phyloP scores from a whole-genome alignment of 2,329 filamentous ascomycete species.

The Alternaria arbusti region DNA sequence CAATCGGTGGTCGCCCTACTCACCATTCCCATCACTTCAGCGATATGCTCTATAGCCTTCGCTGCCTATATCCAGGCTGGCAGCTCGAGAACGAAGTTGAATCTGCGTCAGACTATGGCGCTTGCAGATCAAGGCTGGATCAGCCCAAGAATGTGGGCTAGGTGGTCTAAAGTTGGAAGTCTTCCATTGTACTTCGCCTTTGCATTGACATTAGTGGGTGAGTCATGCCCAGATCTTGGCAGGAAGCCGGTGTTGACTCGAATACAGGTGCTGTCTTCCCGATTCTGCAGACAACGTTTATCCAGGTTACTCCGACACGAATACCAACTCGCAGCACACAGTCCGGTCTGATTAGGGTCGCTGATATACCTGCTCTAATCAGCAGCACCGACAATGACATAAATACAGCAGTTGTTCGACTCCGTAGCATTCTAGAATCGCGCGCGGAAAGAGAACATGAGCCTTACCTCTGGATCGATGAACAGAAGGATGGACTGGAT shows the following conservation, averaged over 20 bases:
- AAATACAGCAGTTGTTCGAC: neutral
- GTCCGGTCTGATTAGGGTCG: neutral
- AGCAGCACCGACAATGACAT: neutral
- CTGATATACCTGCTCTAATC: neutral
- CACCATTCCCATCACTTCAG: neutral
- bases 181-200: neutral
- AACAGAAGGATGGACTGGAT: neutral
- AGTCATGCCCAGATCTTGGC: neutral
- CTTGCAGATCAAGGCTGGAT: conserved; percentile 2
- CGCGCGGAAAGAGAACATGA: neutral
- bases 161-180: neutral
- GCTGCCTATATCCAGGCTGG: neutral
- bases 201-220: neutral
- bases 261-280: neutral
- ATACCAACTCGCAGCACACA: neutral
- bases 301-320: neutral
- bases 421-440: neutral
- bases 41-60: neutral
- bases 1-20: neutral
- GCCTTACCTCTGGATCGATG: neutral
- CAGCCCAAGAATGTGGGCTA: neutral
- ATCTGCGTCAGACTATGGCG: neutral
- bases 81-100: neutral
- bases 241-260: neutral
- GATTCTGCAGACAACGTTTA: neutral